phyloP scores from a whole-genome alignment of 257 asterid species.

The Mentha longifolia region DNA sequence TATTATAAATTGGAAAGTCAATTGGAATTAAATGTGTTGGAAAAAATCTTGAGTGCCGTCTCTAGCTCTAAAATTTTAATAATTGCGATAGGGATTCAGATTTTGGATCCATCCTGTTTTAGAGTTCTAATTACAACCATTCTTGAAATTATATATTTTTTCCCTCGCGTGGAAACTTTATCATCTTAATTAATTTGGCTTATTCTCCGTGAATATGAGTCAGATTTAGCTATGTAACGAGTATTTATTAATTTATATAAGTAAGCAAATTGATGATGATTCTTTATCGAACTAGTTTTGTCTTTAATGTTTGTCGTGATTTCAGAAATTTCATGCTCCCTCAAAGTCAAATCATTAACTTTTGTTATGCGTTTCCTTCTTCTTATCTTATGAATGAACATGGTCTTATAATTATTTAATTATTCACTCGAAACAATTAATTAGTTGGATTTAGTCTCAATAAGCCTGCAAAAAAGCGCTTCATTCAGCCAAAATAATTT shows the following conservation, averaged over 20 bases:
- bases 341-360: constrained; percentile 1
- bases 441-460: not conserved
- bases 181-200: too few relatives aligned
- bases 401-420: not conserved
- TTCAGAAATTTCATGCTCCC: not conserved
- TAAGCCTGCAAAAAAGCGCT: not conserved
- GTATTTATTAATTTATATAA: not conserved
- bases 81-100: not conserved
- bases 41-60: not conserved
- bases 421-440: too few relatives aligned
- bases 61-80: not conserved
- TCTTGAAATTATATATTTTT: too few relatives aligned
- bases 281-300: not conserved
- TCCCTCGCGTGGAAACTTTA: too few relatives aligned
- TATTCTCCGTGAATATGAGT: too few relatives aligned
- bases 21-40: not conserved
- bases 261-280: not conserved
- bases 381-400: not conserved
- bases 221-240: too few relatives aligned
- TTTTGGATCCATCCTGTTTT: not conserved
- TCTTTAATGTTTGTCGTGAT: constrained; percentile 2
- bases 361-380: too few relatives aligned
- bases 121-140: not conserved
- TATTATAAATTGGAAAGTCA: not conserved
- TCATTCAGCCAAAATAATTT: too few relatives aligned